These are phyloP conservation scores for Mycena amicta DNA, from an alignment of 768 basidiomycete species.

Conservation along the genomic window DNA sequence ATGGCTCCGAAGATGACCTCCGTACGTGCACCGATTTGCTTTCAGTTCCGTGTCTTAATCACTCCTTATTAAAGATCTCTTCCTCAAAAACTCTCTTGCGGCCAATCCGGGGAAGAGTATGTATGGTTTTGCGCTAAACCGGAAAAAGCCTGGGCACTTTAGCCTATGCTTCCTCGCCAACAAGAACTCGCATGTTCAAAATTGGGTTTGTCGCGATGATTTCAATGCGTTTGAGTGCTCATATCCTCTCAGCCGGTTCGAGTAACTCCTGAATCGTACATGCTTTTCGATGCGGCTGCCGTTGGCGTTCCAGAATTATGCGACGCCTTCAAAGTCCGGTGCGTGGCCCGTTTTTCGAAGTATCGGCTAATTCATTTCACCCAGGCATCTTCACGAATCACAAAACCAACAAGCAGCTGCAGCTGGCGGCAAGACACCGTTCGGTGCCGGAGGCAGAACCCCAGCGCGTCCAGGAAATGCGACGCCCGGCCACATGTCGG, in stretches of 20 bases:
- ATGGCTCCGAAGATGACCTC: slow-evolving; percentile 83
- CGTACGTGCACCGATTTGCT: slow-evolving; percentile 47
- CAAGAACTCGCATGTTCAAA: slow-evolving; percentile 85
- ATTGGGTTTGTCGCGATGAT: slow-evolving; percentile 67
- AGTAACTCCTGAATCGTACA: slow-evolving; percentile 86
- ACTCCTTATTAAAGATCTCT: slow-evolving; percentile 60
- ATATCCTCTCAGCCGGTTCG: slow-evolving; percentile 66
- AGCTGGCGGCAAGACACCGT: slow-evolving; percentile 79
- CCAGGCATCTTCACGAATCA: slow-evolving; percentile 79
- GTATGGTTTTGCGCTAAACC: slow-evolving; percentile 93
- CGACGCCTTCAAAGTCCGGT: slow-evolving; percentile 95
- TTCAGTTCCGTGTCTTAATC: slow-evolving; percentile 3
- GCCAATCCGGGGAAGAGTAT: slow-evolving; percentile 94
- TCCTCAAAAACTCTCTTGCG: slow-evolving; percentile 85
- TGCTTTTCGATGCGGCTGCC: slow-evolving; percentile 87
- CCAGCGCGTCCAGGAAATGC: slow-evolving; percentile 72
- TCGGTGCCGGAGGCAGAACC: slow-evolving; percentile 71
- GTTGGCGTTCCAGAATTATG: slow-evolving; percentile 92
- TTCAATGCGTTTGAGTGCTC: slow-evolving; percentile 4
- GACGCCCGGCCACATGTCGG: slow-evolving; percentile 82
- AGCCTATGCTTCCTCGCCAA: slow-evolving; percentile 91
- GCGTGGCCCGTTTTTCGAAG: slow-evolving; percentile 22
- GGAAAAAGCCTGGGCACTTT: slow-evolving; percentile 90
- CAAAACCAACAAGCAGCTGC: slow-evolving; percentile 53
- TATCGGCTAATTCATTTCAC: slow-evolving; percentile 2